Evolutionary conservation across 1,284 basidiomycete genomes (phyloP), one percentile per base, ranked within the genome.

Genomic region (Ganoderma multipileum): DNA sequence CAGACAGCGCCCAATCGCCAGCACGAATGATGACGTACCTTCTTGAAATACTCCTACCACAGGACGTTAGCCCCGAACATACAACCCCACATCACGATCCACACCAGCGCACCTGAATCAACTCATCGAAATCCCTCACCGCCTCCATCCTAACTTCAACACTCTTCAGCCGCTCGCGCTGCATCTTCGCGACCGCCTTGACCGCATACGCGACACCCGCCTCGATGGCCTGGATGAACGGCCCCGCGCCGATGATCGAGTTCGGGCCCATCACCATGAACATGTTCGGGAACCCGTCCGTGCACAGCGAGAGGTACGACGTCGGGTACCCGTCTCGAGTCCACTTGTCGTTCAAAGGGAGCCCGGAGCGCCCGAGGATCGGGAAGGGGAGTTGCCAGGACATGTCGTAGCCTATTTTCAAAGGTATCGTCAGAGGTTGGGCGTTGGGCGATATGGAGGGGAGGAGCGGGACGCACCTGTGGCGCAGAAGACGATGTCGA

Each of bases 261-360:
- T 89, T 90, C 0, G 89, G 89, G 0, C 89, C 89, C 14, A 87
- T 78, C 28, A 81, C 74, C 68, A 84, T 82, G 80, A 89, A 89
- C 82, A 84, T 84, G 76, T 90, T 91, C 30, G 89, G 89, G 75
- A 91, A 90, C 3, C 85, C 86, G 64, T 89, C 86, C 20, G 85
- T 83, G 41, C 85, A 83, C 39, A 90, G 73, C 3, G 84, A 81
- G 11, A 91, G 80, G 75, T 91, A 91, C 14, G 87, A 85, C 16
- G 77, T 74, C 1, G 89, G 88, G 73, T 89, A 82, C 3, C 87
- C 87, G 9, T 77, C 79, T 76, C n/a, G n/a, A n/a, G n/a, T n/a
- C n/a, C 85, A 87, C 66, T 84, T 83, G 5, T 86, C 81, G 63
- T 83, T 82, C 5, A 91, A 78, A 39, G 82, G 79, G 9, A 83